Evolutionary conservation across 371 early-diverging fungal species (phyloP).

Genomic region (Thermomucor indicae-seudaticae): DNA sequence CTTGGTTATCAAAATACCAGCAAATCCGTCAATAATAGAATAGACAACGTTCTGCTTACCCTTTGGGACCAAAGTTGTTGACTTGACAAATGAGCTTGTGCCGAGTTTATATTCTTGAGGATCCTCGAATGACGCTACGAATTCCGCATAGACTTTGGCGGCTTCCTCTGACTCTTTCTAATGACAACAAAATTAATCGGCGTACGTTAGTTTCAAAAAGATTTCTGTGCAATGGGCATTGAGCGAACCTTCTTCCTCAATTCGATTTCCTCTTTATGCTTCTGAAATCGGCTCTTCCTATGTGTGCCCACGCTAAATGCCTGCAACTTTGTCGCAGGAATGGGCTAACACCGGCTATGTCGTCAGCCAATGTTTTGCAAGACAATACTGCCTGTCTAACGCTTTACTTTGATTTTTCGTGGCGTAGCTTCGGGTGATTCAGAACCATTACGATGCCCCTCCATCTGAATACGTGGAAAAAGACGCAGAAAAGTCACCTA

Average conservation of each 20-base stretch:
- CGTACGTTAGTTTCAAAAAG: background rate
- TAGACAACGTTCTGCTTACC: background rate
- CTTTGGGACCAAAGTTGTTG: slow-evolving; percentile 47
- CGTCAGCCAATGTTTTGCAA: too few species aligned
- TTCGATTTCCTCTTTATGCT: slow-evolving; percentile 73
- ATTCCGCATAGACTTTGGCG: slow-evolving; percentile 78
- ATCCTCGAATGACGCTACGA: slow-evolving; percentile 83
- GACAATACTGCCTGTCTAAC: too few species aligned
- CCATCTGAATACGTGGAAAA: too few species aligned
- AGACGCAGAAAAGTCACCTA: too few species aligned
- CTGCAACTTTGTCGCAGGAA: slow-evolving; percentile 60
- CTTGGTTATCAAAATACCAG: too few species aligned
- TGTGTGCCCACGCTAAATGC: slow-evolving; percentile 65
- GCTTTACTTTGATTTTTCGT: too few species aligned
- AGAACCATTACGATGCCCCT: too few species aligned
- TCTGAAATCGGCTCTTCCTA: slow-evolving; percentile 72
- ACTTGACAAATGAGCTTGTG: slow-evolving; percentile 61
- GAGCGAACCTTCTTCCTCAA: slow-evolving; percentile 61
- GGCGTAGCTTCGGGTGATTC: too few species aligned
- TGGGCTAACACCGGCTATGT: slow-evolving; percentile 48
- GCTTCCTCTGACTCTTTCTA: slow-evolving; percentile 70
- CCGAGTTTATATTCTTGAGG: slow-evolving; percentile 34
- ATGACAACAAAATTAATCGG: background rate
- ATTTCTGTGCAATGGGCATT: background rate
- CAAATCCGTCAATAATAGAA: background rate